Conservation (phyloP, 2,329 filamentous ascomycete species). For the Clarireedia homoeocarpa region DNA sequence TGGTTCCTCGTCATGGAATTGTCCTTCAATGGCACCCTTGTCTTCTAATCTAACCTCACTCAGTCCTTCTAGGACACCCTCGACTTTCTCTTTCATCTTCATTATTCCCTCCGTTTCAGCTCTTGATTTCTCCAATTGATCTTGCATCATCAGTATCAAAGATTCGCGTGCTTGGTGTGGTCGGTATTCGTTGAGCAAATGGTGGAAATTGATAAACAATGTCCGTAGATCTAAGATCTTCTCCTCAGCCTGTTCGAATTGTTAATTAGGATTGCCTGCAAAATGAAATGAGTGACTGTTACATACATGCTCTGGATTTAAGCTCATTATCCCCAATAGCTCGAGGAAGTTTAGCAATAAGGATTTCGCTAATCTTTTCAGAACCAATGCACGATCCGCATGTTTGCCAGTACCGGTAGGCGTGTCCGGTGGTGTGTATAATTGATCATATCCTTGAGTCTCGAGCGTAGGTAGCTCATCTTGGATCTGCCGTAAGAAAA, state of each 20-base stretch:
- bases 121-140: conserved; percentile 64
- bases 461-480: conserved; percentile 60
- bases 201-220: conserved; percentile 84
- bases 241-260: conserved; percentile 44
- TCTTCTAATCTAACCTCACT: conserved; percentile 37
- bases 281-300: neutral
- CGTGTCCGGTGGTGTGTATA: conserved; percentile 40
- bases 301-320: conserved; percentile 51
- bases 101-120: conserved; percentile 65
- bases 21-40: conserved; percentile 4
- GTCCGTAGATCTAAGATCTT: conserved; percentile 75
- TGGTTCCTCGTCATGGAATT: conserved; percentile 10
- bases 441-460: conserved; percentile 62
- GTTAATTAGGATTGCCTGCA: conserved; percentile 8
- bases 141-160: conserved; percentile 80
- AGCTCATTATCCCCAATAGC: conserved; percentile 62
- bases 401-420: conserved; percentile 39
- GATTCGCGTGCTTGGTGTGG: conserved; percentile 89
- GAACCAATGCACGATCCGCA: conserved; percentile 56
- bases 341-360: conserved; percentile 85
- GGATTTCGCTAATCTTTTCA: conserved; percentile 75
- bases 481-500: conserved; percentile 35
- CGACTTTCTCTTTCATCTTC: conserved; percentile 63
- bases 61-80: conserved; percentile 63
- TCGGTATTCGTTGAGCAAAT: conserved; percentile 87